Evolutionary conservation across 352 stramenopile species (phyloP).

Genomic region (Globisporangium irregulare): DNA sequence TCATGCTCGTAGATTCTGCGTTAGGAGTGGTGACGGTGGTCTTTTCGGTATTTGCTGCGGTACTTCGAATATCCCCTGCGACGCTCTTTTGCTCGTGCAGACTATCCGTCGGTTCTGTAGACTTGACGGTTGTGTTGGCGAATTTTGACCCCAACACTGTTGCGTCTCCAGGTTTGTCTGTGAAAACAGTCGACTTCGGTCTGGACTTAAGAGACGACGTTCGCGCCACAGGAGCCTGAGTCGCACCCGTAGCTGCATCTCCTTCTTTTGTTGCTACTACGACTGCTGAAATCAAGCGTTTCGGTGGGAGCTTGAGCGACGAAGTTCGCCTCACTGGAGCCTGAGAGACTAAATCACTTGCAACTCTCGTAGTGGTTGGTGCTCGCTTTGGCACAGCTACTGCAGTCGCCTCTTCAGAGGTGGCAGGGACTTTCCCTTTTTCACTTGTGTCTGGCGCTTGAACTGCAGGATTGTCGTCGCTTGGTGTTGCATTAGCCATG

Average conservation of each 20-base stretch:
- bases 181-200: not conserved
- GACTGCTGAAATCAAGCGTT: not conserved
- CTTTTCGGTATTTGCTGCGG: not conserved
- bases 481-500: not conserved
- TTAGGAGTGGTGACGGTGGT: not conserved
- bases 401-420: not conserved
- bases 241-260: not conserved
- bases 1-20: not conserved
- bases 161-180: not conserved
- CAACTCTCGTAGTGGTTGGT: constrained; percentile 4
- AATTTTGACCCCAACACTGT: not conserved
- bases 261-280: not conserved
- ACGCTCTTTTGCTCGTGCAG: not conserved
- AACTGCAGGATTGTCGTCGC: not conserved
- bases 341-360: not conserved
- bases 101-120: not conserved
- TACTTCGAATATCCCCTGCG: not conserved
- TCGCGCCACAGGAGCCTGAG: constrained; percentile 1
- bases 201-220: constrained; percentile 5
- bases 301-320: constrained; percentile 10
- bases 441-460: not conserved
- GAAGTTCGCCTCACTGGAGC: constrained; percentile 19
- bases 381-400: not conserved
- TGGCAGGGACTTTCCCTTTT: not conserved
- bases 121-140: not conserved